phyloP scores from a whole-genome alignment of 306 rosid species.

The Vachellia pachyceras region DNA sequence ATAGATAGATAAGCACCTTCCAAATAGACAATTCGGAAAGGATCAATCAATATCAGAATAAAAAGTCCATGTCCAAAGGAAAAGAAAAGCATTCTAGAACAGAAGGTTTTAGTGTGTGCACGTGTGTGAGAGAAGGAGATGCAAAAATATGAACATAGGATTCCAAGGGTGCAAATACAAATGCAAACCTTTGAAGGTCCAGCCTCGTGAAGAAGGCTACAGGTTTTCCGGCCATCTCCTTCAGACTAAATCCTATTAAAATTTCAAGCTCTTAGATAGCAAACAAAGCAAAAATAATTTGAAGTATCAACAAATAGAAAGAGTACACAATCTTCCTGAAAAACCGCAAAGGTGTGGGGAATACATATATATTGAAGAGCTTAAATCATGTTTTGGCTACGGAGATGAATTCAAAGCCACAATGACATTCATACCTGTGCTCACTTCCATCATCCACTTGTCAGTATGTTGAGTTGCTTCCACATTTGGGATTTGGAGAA shows the following conservation, averaged over 20 bases:
- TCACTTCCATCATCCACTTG: no score
- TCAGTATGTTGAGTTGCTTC: no score
- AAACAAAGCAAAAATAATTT: constrained; percentile 12
- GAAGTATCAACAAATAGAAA: constrained; percentile 9
- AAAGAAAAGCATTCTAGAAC: constrained; percentile 13
- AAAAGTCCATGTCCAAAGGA: constrained; percentile 16
- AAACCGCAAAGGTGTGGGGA: background rate
- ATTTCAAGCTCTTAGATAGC: constrained; percentile 13
- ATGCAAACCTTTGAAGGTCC: constrained; percentile 79
- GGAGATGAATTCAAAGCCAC: no score
- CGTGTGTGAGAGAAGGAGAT: background rate
- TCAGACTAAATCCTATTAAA: constrained; percentile 74
- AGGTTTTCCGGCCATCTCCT: constrained; percentile 79
- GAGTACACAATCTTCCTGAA: background rate
- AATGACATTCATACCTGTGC: no score
- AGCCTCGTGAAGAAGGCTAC: constrained; percentile 75
- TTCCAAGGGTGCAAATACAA: constrained; percentile 20
- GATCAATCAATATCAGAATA: constrained; percentile 15
- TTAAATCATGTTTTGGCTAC: constrained; percentile 8
- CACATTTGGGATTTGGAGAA: no score
- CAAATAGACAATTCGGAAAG: background rate
- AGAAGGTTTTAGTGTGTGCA: background rate
- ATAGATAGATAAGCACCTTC: background rate
- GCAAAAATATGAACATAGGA: background rate
- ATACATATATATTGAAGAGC: constrained; percentile 20